These are phyloP conservation scores for Microdochium nivale DNA, from an alignment of 2,329 filamentous ascomycete genomes.

Conservation along the genomic window DNA sequence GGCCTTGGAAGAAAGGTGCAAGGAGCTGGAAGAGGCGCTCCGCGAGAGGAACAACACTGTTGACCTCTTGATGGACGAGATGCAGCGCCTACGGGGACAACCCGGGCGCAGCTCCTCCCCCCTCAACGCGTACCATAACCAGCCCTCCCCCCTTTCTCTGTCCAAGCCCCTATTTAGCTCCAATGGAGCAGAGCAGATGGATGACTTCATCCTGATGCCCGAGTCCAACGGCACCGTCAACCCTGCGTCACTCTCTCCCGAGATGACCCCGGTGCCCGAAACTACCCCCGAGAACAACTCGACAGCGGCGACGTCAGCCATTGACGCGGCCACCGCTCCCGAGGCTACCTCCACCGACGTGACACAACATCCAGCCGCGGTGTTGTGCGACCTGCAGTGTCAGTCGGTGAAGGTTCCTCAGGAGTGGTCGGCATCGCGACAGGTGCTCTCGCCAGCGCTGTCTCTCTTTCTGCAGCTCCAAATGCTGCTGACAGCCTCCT, in stretches of 20 bases:
- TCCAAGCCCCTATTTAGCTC: constrained; percentile 50
- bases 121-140: constrained; percentile 26
- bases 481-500: constrained; percentile 57
- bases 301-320: constrained; percentile 10
- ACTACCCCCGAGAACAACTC: constrained; percentile 16
- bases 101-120: constrained; percentile 30
- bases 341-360: constrained; percentile 59
- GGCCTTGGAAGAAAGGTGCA: constrained; percentile 68
- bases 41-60: constrained; percentile 49
- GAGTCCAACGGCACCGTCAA: constrained; percentile 44
- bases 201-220: constrained; percentile 33
- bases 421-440: constrained; percentile 34
- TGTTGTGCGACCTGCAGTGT: constrained; percentile 99
- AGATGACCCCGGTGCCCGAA: constrained; percentile 43
- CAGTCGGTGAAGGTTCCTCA: constrained; percentile 64
- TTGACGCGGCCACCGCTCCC: constrained; percentile 14
- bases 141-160: constrained; percentile 43
- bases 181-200: constrained; percentile 26
- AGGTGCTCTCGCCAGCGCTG: constrained; percentile 29
- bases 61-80: constrained; percentile 36
- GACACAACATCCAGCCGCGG: constrained; percentile 99
- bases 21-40: constrained; percentile 58
- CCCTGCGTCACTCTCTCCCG: constrained; percentile 52
- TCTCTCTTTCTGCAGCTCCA: constrained; percentile 44
- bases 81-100: constrained; percentile 37